Base-by-base conservation (phyloP, 2,329 filamentous ascomycete genomes). In the Coniochaeta ligniaria region DNA sequence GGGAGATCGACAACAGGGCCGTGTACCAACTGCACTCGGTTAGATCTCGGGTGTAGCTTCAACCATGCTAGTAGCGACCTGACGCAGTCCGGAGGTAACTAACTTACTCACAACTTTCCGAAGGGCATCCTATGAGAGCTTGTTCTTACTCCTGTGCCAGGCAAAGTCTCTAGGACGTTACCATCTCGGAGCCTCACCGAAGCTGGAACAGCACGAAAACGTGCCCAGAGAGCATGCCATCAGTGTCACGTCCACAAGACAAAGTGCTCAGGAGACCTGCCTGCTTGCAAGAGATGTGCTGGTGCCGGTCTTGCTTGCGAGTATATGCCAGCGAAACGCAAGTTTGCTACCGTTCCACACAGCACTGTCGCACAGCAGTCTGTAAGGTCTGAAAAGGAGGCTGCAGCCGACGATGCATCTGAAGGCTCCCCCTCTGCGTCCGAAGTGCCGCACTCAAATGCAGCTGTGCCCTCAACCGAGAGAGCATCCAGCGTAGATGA, bases 181-280 rank as follows among this genome's bases (percentile, higher is more conserved):
- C 75, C 76, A 11, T 75, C 74, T 1, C 70, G 72, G 24, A 75
- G 72, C 59, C 73, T 74, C 60, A 78, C 76, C 16, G 75, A 78
- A 63, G 76, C 75, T 8, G 76, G 76, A 7, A 77, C 75, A 6
- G 58, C 73, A 33, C 70, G 76, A 26, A 77, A 76, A 60, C 71
- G 76, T 38, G 75, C 75, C 4, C 76, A 77, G 59, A 65, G 74
- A 57, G 75, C 76, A n/a, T 78, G 76, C 63, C 71, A 68, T 26
- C 70, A 76, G 58, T 78, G 76, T 35, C 75, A 77, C 62, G 61
- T 70, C 3, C 75, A 77, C 65, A 78, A 78, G 65, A 77, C 75
- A 1, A 77, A 76, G 61, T 78, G 76, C 61, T 76, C 75, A 1
- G 74, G 75, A 22, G 75, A 77, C 57, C 60, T 75, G 54, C 75